Percentiles rank a stretch among this genome's conserved stretches.
These are phyloP conservation scores for Rickenella mellea DNA, from an alignment of 768 basidiomycete species.

Conservation along the genomic window DNA sequence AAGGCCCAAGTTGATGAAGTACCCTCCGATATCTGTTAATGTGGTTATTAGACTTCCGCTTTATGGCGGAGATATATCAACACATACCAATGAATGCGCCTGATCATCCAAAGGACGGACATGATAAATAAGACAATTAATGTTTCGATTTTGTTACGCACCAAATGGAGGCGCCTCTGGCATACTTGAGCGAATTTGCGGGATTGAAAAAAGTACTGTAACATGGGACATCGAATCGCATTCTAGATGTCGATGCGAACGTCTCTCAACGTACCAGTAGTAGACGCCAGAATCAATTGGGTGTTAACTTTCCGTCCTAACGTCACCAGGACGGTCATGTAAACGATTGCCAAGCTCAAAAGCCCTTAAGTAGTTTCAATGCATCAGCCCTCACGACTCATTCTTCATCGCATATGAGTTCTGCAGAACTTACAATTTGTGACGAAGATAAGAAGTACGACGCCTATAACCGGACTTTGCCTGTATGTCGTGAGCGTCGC, in stretches of 20 bases:
- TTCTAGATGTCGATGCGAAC: too few relatives aligned
- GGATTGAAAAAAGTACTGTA: conserved; percentile 1
- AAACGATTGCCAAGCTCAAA: conserved; percentile 1
- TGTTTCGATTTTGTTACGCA: too few relatives aligned
- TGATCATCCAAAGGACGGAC: too few relatives aligned
- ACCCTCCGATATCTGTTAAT: too few relatives aligned
- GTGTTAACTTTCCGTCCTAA: conserved; percentile 1
- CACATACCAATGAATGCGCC: too few relatives aligned
- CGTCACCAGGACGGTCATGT: conserved; percentile 3
- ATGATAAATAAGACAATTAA: too few relatives aligned
- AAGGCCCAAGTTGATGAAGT: too few relatives aligned
- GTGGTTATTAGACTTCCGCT: too few relatives aligned
- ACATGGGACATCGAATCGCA: not conserved
- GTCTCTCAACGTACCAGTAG: conserved; percentile 4
- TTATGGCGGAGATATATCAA: too few relatives aligned
- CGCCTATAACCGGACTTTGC: conserved; percentile 1
- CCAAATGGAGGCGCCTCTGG: conserved; percentile 3
- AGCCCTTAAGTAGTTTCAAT: not conserved
- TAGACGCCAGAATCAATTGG: conserved; percentile 1
- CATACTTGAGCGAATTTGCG: conserved; percentile 6
- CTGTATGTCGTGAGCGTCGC: not conserved
- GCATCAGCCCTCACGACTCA: not conserved
- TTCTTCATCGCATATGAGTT: too few relatives aligned
- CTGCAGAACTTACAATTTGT: conserved; percentile 3
- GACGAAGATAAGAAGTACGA: conserved; percentile 1